These are phyloP conservation scores for Kregervanrija pseudodelftensis DNA, from an alignment of 805 yeast species.

Conservation along the genomic window DNA sequence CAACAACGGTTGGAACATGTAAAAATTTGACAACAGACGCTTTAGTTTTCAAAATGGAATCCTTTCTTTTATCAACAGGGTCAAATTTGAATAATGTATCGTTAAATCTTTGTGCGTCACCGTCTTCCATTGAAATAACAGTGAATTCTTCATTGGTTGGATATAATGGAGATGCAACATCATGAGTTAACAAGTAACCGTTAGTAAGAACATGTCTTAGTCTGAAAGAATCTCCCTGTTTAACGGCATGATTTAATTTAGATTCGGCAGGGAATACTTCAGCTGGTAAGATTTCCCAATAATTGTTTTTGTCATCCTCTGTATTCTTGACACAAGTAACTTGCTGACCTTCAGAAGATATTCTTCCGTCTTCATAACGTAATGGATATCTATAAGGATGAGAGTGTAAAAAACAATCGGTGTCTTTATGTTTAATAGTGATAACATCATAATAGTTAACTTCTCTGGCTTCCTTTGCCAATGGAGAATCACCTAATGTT, in stretches of 20 bases:
- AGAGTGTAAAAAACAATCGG: conserved; percentile 77
- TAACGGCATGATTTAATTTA: conserved; percentile 42
- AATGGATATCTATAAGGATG: conserved; percentile 72
- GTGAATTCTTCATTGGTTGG: conserved; percentile 95
- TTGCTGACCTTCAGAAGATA: conserved; percentile 91
- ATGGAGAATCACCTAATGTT: conserved; percentile 74
- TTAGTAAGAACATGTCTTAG: conserved; percentile 76
- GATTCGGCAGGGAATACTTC: conserved; percentile 34
- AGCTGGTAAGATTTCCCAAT: conserved; percentile 81
- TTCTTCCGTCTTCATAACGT: conserved; percentile 93
- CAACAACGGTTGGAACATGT: conserved; percentile 83
- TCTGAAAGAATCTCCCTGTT: conserved; percentile 69
- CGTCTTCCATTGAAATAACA: conserved; percentile 56
- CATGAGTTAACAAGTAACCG: conserved; percentile 79
- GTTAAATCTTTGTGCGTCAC: conserved; percentile 43
- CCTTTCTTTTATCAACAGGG: conserved; percentile 45
- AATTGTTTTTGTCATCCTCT: conserved; percentile 61
- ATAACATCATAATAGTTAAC: conserved; percentile 71
- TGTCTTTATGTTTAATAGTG: conserved; percentile 74
- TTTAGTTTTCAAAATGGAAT: conserved; percentile 55
- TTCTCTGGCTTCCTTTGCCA: conserved; percentile 62
- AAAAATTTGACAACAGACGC: conserved; percentile 62
- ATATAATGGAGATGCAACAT: conserved; percentile 88
- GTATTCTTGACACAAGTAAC: conserved; percentile 62
- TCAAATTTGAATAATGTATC: conserved; percentile 77